These are phyloP conservation scores for Calocera cornea DNA, from an alignment of 768 basidiomycete species.

Conservation along the genomic window DNA sequence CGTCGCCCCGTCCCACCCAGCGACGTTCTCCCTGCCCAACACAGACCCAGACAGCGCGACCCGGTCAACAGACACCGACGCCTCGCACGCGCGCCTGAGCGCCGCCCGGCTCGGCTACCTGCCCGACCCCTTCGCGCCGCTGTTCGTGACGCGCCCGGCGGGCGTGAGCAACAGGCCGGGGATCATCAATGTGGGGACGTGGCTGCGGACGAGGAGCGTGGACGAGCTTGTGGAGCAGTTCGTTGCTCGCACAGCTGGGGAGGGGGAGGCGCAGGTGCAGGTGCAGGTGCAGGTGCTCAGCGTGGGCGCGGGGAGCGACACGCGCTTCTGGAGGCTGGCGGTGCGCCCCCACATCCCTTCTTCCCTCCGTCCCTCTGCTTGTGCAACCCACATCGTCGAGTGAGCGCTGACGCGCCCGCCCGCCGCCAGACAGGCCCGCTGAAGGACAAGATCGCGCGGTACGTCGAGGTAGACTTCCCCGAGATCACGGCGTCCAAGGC, in stretches of 20 bases:
- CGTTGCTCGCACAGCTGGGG: conserved; percentile 33
- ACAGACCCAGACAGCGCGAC: conserved; percentile 16
- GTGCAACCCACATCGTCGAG: neutral
- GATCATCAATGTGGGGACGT: conserved; percentile 90
- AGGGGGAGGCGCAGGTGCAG: conserved; percentile 52
- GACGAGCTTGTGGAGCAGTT: conserved; percentile 62
- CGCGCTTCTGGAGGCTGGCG: conserved; percentile 81
- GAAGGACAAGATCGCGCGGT: conserved; percentile 39
- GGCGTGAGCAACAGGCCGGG: conserved; percentile 52
- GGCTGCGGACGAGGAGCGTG: conserved; percentile 66
- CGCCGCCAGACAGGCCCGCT: conserved; percentile 43
- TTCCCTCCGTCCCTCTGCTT: too few species aligned
- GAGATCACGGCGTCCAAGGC: conserved; percentile 75
- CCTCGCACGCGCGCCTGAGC: conserved; percentile 71
- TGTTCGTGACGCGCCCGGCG: conserved; percentile 55
- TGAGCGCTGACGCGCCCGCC: conserved; percentile 6
- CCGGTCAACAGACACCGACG: conserved; percentile 71
- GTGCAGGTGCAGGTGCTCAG: conserved; percentile 74
- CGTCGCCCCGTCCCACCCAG: neutral
- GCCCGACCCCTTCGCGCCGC: conserved; percentile 53
- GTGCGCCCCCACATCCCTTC: conserved; percentile 45
- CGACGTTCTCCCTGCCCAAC: conserved; percentile 7
- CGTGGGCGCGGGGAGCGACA: conserved; percentile 90
- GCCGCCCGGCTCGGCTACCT: conserved; percentile 73
- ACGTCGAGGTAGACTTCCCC: conserved; percentile 84